phyloP scores from a whole-genome alignment of 768 basidiomycete genomes.

The Flagelloscypha sp. region DNA sequence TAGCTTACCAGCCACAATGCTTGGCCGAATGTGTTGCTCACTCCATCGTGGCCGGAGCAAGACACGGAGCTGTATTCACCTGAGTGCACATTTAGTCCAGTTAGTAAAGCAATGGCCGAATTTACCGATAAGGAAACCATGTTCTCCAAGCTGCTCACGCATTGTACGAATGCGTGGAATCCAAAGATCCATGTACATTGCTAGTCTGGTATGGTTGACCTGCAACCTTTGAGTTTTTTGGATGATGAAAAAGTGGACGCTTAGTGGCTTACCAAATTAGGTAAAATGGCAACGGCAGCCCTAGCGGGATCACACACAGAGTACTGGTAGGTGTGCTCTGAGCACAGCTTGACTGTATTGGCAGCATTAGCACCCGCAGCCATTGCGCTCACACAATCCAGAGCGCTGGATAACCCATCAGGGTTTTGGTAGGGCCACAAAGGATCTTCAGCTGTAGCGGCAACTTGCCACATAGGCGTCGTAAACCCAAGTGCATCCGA shows the following conservation, averaged over 20 bases:
- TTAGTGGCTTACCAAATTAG: conserved; percentile 31
- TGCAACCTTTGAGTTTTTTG: conserved; percentile 10
- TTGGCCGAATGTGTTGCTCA: conserved; percentile 49
- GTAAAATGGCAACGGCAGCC: conserved; percentile 37
- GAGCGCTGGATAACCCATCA: conserved; percentile 31
- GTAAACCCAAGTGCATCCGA: conserved; percentile 28
- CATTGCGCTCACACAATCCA: conserved; percentile 42
- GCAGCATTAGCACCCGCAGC: conserved; percentile 35
- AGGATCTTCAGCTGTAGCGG: conserved; percentile 42
- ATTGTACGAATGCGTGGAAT: conserved; percentile 42
- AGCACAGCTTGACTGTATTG: conserved; percentile 37
- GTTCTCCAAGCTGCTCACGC: conserved; percentile 37
- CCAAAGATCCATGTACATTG: conserved; percentile 46
- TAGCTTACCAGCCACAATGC: conserved; percentile 44
- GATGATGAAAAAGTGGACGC: neutral
- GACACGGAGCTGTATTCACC: conserved; percentile 52
- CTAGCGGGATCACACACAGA: conserved; percentile 39
- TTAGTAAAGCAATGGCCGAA: neutral
- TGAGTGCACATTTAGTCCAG: conserved; percentile 8
- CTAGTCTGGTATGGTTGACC: conserved; percentile 48
- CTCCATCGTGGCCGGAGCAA: conserved; percentile 39
- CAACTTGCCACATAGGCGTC: conserved; percentile 39
- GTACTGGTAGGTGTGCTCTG: conserved; percentile 49
- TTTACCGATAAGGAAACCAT: conserved; percentile 41
- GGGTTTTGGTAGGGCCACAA: conserved; percentile 41